These are phyloP conservation scores for Metschnikowia lachancei DNA, from an alignment of 805 yeast species.

Conservation along the genomic window DNA sequence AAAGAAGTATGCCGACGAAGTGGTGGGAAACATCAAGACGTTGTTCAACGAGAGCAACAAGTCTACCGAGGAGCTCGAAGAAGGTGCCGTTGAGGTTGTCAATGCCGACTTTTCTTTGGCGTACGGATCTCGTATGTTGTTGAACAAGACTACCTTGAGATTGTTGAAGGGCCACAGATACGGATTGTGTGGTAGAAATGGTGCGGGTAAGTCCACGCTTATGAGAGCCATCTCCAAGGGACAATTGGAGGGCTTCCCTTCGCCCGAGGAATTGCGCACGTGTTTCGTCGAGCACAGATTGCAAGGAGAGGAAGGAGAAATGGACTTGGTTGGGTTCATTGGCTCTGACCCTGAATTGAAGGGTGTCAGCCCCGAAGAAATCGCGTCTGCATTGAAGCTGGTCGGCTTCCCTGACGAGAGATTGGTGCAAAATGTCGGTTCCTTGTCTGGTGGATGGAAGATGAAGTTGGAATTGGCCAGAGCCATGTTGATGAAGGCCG, in stretches of 20 bases:
- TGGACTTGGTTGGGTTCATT: conserved; percentile 84
- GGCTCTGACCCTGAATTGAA: conserved; percentile 82
- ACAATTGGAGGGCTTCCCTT: conserved; percentile 96
- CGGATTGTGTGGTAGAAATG: conserved; percentile 97
- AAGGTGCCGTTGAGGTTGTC: conserved; percentile 87
- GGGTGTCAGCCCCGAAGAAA: conserved; percentile 62
- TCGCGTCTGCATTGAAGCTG: conserved; percentile 68
- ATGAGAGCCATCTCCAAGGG: conserved; percentile 97
- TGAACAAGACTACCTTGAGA: conserved; percentile 87
- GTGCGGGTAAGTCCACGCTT: conserved; percentile 97
- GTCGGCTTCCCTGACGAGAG: conserved; percentile 94
- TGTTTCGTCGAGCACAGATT: conserved; percentile 96
- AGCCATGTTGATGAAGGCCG: conserved; percentile 97
- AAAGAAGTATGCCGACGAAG: conserved; percentile 39
- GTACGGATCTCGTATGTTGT: conserved; percentile 94
- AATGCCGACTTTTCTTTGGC: conserved; percentile 94
- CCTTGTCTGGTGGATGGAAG: conserved; percentile 98
- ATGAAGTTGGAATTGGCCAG: conserved; percentile 98
- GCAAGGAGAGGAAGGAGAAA: conserved; percentile 91
- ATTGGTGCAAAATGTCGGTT: conserved; percentile 86
- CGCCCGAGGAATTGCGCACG: conserved; percentile 78
- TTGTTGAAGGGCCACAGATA: conserved; percentile 92
- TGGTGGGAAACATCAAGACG: conserved; percentile 49
- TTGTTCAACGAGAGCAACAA: conserved; percentile 48
- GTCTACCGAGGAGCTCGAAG: conserved; percentile 53